Conservation (phyloP, 371 early-diverging fungal genomes). For the Choanephora cucurbitarum region DNA sequence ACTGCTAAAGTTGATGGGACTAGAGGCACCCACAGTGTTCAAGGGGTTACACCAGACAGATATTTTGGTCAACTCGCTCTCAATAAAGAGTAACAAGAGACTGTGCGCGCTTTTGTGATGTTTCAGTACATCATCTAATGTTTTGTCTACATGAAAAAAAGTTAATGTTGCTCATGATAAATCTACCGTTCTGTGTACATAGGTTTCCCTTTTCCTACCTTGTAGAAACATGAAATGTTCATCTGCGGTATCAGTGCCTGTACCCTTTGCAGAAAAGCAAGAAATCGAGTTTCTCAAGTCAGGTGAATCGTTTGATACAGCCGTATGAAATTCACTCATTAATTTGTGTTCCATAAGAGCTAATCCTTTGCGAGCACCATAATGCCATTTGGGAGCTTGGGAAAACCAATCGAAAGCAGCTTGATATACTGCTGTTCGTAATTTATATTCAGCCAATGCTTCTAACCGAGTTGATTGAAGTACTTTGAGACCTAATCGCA, state of each 20-base stretch:
- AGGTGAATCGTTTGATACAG: slow-evolving; percentile 68
- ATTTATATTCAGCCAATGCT: slow-evolving; percentile 63
- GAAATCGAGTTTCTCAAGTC: slow-evolving; percentile 54
- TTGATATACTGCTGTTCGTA: slow-evolving; percentile 64
- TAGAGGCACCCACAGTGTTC: slow-evolving; percentile 45
- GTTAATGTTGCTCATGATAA: too few relatives aligned
- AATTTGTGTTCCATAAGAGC: slow-evolving; percentile 69
- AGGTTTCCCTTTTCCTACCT: too few relatives aligned
- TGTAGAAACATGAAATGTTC: slow-evolving; percentile 49
- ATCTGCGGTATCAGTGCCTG: slow-evolving; percentile 36
- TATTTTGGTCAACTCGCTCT: slow-evolving; percentile 84
- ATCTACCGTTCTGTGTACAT: too few relatives aligned
- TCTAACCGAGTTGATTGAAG: slow-evolving; percentile 71
- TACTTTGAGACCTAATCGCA: slow-evolving; percentile 77
- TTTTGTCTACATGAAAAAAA: slow-evolving; percentile 30
- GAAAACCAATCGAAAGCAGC: slow-evolving; percentile 80
- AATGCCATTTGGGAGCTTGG: slow-evolving; percentile 67
- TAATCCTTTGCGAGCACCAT: slow-evolving; percentile 71
- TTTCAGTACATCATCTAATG: slow-evolving; percentile 29
- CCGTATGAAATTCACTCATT: slow-evolving; percentile 67
- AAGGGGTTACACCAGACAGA: slow-evolving; percentile 83
- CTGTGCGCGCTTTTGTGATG: slow-evolving; percentile 30
- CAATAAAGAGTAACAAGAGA: slow-evolving; percentile 79
- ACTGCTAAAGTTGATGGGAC: slow-evolving; percentile 43
- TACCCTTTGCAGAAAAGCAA: slow-evolving; percentile 39